Conservation (phyloP, 2,329 filamentous ascomycete species). For the Arthroderma uncinatum region DNA sequence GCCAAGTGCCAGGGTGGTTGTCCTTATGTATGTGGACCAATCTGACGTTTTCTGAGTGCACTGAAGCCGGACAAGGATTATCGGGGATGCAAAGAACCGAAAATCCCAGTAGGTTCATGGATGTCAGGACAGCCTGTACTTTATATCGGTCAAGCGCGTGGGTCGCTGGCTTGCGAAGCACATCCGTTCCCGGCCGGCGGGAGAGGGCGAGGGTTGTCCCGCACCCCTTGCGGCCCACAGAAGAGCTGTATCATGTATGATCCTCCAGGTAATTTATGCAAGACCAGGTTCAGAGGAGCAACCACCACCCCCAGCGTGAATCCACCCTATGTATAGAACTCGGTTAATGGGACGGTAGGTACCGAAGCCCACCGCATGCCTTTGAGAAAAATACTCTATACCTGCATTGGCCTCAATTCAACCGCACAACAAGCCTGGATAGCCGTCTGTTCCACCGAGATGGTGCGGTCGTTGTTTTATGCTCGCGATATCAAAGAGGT, state of each 20-base stretch:
- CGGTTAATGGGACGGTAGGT: not conserved
- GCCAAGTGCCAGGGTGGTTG: not conserved
- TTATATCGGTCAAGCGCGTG: not conserved
- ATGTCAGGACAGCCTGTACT: not conserved
- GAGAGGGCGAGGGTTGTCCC: not conserved
- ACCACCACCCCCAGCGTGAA: not conserved
- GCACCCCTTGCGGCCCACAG: not conserved
- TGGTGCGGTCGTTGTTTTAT: not conserved
- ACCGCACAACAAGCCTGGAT: too few species aligned
- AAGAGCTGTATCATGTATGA: not conserved
- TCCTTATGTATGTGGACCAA: not conserved
- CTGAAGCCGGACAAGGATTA: not conserved
- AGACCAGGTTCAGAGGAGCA: not conserved
- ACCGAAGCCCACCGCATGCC: not conserved
- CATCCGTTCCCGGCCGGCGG: not conserved
- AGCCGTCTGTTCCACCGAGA: not conserved
- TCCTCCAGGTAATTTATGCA: not conserved
- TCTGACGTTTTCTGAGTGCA: not conserved
- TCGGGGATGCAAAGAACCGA: not conserved
- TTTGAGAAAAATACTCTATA: too few species aligned
- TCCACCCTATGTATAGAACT: not conserved
- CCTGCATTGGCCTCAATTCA: too few species aligned
- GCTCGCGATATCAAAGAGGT: not conserved
- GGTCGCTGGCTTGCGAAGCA: not conserved
- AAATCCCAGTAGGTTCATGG: not conserved